Base-by-base conservation (phyloP, 805 yeast species). In the Yarrowia sp. region DNA sequence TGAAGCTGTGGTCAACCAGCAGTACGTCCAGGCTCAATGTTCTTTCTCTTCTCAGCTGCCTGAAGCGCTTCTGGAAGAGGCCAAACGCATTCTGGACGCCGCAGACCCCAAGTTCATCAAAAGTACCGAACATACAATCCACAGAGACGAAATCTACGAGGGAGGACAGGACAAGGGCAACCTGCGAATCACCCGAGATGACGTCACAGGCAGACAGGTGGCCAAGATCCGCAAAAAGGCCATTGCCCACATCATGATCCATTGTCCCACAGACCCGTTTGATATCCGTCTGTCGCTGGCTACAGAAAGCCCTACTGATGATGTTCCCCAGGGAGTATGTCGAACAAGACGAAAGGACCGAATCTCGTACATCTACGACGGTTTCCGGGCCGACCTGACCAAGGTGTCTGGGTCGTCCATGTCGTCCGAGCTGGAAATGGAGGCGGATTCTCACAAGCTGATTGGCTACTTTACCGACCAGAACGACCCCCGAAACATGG, bases 1-100 rank as follows among this genome's bases (percentile, higher is more conserved):
- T 35, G 79, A 75, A 66, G 69, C 75, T 2, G 67, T 76, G 2
- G 56, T 76, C 3, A 69, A 72, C 38, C 67, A 72, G 21, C 70
- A 66, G 24, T 76, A 70, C 66, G 70, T 69, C 24, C 46, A 65
- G n/a, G 61, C 69, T 19, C 51, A 70, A 17, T 70, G 74, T 28
- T 66, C 66, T 35, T 76, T 75, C 70, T 62, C 66, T 46, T 68
- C 75, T 10, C 69, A 69, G n/a, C 63, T 76, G 46, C 32, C 67
- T 14, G 73, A 70, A 17, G 16, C 46, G 9, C 43, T 61, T 11
- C 56, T 61, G n/a, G 64, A 61, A 17, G 44, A 61, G 17, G 64
- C 56, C 24, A 61, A 48, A 24, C 36, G 46, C n/a, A 30, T 58
- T 28, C 22, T 58, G n/a, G 63, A 41, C 21, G 28, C 63, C 1